Base-by-base conservation (phyloP, 768 basidiomycete species). In the Psilocybe cyanescens region DNA sequence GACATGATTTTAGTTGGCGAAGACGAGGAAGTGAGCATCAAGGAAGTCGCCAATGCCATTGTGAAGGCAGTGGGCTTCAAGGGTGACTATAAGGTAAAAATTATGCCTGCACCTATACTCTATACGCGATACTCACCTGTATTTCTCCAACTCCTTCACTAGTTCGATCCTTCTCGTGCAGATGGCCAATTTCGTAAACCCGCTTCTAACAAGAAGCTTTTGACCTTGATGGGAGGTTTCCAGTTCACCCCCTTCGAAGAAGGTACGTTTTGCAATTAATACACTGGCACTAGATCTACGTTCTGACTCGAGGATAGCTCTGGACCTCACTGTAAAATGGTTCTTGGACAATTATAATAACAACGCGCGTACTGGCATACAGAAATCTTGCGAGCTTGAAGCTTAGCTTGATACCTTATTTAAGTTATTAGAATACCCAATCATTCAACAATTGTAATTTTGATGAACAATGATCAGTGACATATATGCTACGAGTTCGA, bases 161-260 rank as follows among this genome's bases (percentile, higher is more conserved):
- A 94, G 92, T 97, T 95, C 74, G 94, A 97, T 75, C 86, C 88
- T 35, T 79, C 85, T 28, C 85, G 86, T 55, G 87, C 95, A 8
- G 97, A 99, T 69, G 95, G 97, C 1, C 96, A 98, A 74, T 96
- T 89, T 84, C 89, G 95, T 67, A 98, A 98, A 77, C 95, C 96
- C 0, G 96, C 96, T 16, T 94, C 94, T 39, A 99, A 99, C 76
- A 87, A 84, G 70, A 97, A 96, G 74, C 79, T 97, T 5, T 71
- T 93, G 52, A 76, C 75, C n/a, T 78, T 92, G 55, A 87, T 95
- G 53, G 89, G 89, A 30, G 87, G 79, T 3, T 97, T 96, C 79
- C 70, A 90, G 74, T 98, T 98, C 75, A 97, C 95, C 31, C 95
- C 95, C 7, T 97, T 99, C 73, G 85, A 94, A 33, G 64, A 86